These are phyloP conservation scores for Aspergillus haitiensis DNA, from an alignment of 495 filamentous ascomycete genomes.

Conservation along the genomic window DNA sequence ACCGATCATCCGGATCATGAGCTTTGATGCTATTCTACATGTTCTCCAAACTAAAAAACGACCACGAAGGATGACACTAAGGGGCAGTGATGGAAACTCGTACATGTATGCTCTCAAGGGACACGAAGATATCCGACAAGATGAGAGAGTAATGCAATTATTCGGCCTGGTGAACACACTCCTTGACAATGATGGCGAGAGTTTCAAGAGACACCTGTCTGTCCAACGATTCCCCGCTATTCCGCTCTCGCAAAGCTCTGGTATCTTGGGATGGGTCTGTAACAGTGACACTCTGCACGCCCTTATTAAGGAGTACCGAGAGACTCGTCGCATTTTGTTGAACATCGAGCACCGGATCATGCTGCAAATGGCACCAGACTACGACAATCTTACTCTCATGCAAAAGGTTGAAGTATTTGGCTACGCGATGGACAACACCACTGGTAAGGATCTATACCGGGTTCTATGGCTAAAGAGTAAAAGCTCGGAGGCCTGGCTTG, in stretches of 20 bases:
- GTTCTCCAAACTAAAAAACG: conserved; percentile 98
- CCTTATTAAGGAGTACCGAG: conserved; percentile 94
- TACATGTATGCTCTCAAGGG: conserved; percentile 93
- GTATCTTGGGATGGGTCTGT: conserved; percentile 93
- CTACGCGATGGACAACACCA: conserved; percentile 98
- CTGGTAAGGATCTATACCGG: conserved; percentile 95
- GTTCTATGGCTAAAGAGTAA: conserved; percentile 98
- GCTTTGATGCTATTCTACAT: conserved; percentile 82
- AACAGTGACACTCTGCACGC: conserved; percentile 97
- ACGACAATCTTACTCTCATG: conserved; percentile 97
- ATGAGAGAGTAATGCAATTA: conserved; percentile 98
- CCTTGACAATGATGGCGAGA: conserved; percentile 87
- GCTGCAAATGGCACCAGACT: conserved; percentile 99
- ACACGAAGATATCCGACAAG: conserved; percentile 97
- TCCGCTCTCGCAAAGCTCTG: conserved; percentile 92
- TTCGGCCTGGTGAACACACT: conserved; percentile 96
- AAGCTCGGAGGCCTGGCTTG: conserved; percentile 95
- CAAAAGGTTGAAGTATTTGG: conserved; percentile 99
- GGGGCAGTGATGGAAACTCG: conserved; percentile 79
- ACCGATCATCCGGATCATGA: conserved; percentile 79
- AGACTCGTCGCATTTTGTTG: conserved; percentile 92
- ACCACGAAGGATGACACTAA: conserved; percentile 82
- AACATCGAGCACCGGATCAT: conserved; percentile 99
- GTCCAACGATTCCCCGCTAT: conserved; percentile 95
- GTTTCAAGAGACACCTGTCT: conserved; percentile 92